Evolutionary conservation across 1,284 basidiomycete species (phyloP).

Genomic region (Austroboletus novae-zelandiae): DNA sequence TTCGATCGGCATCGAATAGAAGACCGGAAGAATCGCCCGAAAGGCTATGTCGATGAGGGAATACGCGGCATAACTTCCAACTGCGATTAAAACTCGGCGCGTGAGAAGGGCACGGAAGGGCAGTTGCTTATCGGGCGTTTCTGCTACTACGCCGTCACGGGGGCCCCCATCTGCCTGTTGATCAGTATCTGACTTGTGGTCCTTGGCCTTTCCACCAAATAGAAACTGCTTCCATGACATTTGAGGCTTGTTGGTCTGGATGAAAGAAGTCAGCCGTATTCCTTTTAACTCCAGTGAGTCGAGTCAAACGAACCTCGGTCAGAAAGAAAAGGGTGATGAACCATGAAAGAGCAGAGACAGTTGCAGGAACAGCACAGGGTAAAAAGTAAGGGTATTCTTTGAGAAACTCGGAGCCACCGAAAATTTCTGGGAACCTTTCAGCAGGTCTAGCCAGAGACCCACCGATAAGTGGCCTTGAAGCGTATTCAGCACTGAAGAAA

Average conservation of each 20-base stretch:
- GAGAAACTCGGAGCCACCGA: constrained; percentile 50
- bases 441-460: constrained; percentile 57
- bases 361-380: constrained; percentile 54
- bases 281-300: not conserved
- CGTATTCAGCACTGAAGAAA: constrained; percentile 4
- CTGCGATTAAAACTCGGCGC: constrained; percentile 38
- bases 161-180: not conserved
- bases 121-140: constrained; percentile 23
- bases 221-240: constrained; percentile 19
- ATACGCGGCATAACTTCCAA: constrained; percentile 41
- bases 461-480: constrained; percentile 55
- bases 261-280: constrained; percentile 2
- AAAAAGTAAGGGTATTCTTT: constrained; percentile 66
- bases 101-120: constrained; percentile 36
- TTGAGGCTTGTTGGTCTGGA: constrained; percentile 17
- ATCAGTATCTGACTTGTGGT: not conserved
- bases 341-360: constrained; percentile 46
- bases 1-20: constrained; percentile 42
- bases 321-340: constrained; percentile 48
- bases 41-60: constrained; percentile 41
- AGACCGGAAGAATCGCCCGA: constrained; percentile 42
- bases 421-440: constrained; percentile 55
- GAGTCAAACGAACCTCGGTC: constrained; percentile 47
- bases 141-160: not conserved
- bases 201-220: constrained; percentile 12